Evolutionary conservation across 495 filamentous ascomycete species (phyloP).

Genomic region (Lasiosphaeriaceae sp.): DNA sequence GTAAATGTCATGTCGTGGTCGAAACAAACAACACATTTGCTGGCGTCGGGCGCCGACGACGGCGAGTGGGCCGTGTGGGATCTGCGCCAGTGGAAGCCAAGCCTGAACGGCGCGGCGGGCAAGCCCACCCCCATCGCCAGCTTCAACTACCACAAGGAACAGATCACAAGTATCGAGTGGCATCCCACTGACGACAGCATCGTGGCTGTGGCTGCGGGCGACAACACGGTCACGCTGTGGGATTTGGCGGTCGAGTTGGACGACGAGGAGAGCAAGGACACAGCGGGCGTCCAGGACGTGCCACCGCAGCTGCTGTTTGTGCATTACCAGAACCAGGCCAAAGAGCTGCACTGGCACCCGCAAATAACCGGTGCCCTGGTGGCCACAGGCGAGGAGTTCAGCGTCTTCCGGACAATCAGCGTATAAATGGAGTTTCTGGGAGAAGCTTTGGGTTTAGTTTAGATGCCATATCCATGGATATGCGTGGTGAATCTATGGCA

Average conservation of each 20-base stretch:
- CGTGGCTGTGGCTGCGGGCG: constrained; percentile 84
- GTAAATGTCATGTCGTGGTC: constrained; percentile 98
- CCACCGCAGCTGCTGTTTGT: constrained; percentile 94
- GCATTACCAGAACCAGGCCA: constrained; percentile 89
- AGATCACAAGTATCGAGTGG: constrained; percentile 95
- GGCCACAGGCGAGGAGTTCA: constrained; percentile 84
- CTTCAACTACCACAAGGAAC: constrained; percentile 92
- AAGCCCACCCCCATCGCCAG: constrained; percentile 73
- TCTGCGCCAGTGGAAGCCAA: constrained; percentile 85
- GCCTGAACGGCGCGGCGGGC: constrained; percentile 32
- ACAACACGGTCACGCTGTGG: constrained; percentile 93
- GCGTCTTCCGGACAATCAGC: constrained; percentile 67
- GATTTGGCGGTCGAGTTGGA: constrained; percentile 95
- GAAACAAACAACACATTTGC: constrained; percentile 74
- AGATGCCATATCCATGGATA: neutral
- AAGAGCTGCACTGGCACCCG: constrained; percentile 95
- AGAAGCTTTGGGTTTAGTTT: neutral
- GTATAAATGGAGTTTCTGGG: constrained; percentile 37
- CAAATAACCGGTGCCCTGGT: constrained; percentile 91
- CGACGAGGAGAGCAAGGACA: constrained; percentile 90
- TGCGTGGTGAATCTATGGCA: too few relatives aligned
- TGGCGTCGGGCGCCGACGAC: constrained; percentile 91
- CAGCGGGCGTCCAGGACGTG: constrained; percentile 80
- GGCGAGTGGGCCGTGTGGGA: constrained; percentile 97
- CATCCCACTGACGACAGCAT: constrained; percentile 95